A percentile compares a stretch with the other conserved stretches of the same genome.
Conservation (phyloP, 176 grass and related monocot species). For the Carex myosuroides region DNA sequence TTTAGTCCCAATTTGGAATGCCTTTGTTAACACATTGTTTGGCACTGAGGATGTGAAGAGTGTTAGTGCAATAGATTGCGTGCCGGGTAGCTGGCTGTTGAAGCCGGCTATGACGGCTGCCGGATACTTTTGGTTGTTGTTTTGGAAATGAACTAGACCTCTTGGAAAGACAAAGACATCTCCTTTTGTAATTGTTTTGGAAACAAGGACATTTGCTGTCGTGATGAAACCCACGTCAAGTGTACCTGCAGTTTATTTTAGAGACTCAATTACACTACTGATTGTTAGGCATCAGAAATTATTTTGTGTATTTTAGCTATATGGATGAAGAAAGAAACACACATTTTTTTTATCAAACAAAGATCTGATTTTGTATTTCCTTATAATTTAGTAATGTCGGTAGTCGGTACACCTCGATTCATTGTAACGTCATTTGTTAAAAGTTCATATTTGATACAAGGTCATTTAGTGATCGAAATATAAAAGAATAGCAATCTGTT, state of each 20-base stretch:
- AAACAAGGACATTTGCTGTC: slow-evolving; percentile 17
- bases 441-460: too few species aligned
- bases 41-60: slow-evolving; percentile 19
- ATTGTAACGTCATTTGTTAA: not conserved
- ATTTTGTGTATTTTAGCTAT: not conserved
- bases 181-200: slow-evolving; percentile 23
- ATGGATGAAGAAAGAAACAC: not conserved
- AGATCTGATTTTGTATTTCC: not conserved
- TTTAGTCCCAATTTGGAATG: slow-evolving; percentile 26
- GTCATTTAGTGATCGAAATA: not conserved
- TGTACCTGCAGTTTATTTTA: not conserved
- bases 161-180: slow-evolving; percentile 23
- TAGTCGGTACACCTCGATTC: not conserved
- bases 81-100: slow-evolving; percentile 22
- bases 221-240: slow-evolving; percentile 22
- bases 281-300: not conserved
- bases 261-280: not conserved
- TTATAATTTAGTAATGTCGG: not conserved
- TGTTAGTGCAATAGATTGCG: slow-evolving; percentile 11
- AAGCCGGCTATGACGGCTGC: slow-evolving; percentile 15
- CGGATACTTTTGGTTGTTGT: slow-evolving; percentile 11
- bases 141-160: slow-evolving; percentile 26
- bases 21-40: slow-evolving; percentile 6
- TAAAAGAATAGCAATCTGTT: not conserved
- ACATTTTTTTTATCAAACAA: not conserved